Evolutionary conservation across 805 yeast species (phyloP).

Genomic region (Metschnikowia sp.): DNA sequence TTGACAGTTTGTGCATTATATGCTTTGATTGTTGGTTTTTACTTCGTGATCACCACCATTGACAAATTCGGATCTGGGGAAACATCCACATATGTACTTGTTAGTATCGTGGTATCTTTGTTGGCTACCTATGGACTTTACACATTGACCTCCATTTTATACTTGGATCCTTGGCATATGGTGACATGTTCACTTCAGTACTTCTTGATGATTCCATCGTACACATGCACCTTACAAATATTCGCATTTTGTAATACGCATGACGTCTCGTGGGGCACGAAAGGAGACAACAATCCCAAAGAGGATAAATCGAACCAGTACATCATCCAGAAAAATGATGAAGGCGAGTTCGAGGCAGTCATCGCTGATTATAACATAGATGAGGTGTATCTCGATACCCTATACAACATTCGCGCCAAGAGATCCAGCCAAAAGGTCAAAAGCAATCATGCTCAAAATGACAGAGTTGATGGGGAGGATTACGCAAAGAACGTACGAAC

Average conservation of each 20-base stretch:
- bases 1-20: conserved; percentile 78
- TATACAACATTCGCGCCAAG: conserved; percentile 68
- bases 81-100: conserved; percentile 48
- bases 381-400: conserved; percentile 72
- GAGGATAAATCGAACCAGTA: conserved; percentile 74
- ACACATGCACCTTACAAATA: conserved; percentile 87
- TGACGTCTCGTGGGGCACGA: conserved; percentile 99
- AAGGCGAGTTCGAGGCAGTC: conserved; percentile 75
- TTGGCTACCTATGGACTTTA: conserved; percentile 91
- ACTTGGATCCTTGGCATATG: conserved; percentile 96
- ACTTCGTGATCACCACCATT: conserved; percentile 62
- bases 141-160: conserved; percentile 73
- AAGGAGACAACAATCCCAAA: conserved; percentile 76
- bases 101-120: conserved; percentile 79
- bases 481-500: conserved; percentile 95
- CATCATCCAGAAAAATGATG: conserved; percentile 72
- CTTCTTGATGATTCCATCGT: conserved; percentile 84
- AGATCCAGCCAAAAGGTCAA: conserved; percentile 54
- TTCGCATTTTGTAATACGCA: conserved; percentile 98
- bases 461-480: conserved; percentile 56
- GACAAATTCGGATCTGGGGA: conserved; percentile 39
- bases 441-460: conserved; percentile 20
- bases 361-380: conserved; percentile 83
- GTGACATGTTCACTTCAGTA: conserved; percentile 84
- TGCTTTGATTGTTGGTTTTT: conserved; percentile 78